Percentiles rank a stretch among this genome's conserved stretches.
phyloP scores from a whole-genome alignment of 1,139 yeast species.

The Schizosaccharomyces versatilis region DNA sequence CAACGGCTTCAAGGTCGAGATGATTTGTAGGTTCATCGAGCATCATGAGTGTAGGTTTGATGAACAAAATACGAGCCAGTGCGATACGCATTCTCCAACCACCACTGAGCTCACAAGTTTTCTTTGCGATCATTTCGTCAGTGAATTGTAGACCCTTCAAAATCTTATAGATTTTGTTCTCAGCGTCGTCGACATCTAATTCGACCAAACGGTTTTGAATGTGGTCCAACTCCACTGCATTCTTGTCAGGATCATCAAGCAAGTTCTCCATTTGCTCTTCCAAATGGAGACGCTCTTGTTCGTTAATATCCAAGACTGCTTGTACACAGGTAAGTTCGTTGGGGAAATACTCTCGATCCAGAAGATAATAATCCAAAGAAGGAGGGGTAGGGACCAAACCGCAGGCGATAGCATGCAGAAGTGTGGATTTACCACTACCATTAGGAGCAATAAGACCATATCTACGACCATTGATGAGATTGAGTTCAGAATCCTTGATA shows the following conservation, averaged over 20 bases:
- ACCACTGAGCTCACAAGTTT: constrained; percentile 97
- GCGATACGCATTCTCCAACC: constrained; percentile 92
- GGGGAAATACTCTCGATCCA: constrained; percentile 95
- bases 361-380: constrained; percentile 67
- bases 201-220: constrained; percentile 10
- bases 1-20: constrained; percentile 97
- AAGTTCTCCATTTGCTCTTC: constrained; percentile 78
- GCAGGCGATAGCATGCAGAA: constrained; percentile 78
- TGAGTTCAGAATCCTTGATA: constrained; percentile 73
- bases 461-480: constrained; percentile 90
- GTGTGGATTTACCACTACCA: constrained; percentile 97
- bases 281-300: constrained; percentile 68
- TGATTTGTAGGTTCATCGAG: constrained; percentile 97
- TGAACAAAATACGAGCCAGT: constrained; percentile 59
- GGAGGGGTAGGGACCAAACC: constrained; percentile 91
- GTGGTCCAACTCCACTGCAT: constrained; percentile 10
- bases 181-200: constrained; percentile 9
- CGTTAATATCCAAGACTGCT: constrained; percentile 94
- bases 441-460: constrained; percentile 93
- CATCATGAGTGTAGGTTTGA: constrained; percentile 65
- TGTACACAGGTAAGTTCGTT: constrained; percentile 80
- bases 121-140: constrained; percentile 56
- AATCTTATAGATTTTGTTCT: constrained; percentile 33
- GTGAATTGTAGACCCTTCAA: constrained; percentile 95
- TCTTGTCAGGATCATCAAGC: constrained; percentile 12